Conservation (phyloP, 2,329 filamentous ascomycete species). For the Apiospora sp. region DNA sequence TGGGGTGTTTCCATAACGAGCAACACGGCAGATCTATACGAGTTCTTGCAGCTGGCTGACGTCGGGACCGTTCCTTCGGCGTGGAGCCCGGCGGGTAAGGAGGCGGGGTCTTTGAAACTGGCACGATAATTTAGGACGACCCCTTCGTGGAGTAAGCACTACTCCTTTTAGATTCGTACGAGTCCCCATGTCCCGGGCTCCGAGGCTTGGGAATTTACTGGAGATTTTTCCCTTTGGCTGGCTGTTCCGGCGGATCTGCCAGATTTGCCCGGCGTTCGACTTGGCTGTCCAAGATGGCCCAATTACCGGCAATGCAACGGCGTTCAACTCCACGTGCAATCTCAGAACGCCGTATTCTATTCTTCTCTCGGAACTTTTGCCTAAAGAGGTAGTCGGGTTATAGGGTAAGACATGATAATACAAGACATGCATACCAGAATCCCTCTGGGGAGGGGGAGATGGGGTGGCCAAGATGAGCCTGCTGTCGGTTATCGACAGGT, state of each 20-base stretch:
- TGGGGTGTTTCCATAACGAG: neutral
- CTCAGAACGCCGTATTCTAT: conserved; percentile 4
- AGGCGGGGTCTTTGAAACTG: conserved; percentile 13
- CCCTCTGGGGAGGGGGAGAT: neutral
- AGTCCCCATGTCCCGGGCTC: neutral
- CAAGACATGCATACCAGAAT: neutral
- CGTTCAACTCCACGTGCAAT: neutral
- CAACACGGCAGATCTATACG: neutral
- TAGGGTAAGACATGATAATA: neutral
- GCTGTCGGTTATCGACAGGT: neutral
- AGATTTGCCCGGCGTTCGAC: neutral
- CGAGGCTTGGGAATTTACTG: neutral
- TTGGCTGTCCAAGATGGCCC: neutral
- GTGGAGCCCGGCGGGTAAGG: conserved; percentile 6
- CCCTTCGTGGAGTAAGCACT: conserved; percentile 8
- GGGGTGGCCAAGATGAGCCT: neutral
- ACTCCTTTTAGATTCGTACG: conserved; percentile 9
- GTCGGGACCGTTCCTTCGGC: conserved; percentile 4
- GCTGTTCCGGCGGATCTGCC: neutral
- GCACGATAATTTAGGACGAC: neutral
- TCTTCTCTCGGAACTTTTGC: neutral
- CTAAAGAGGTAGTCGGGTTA: neutral
- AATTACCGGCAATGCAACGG: conserved; percentile 11
- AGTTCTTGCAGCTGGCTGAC: neutral
- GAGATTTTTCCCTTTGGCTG: neutral